Percentiles rank a stretch among this genome's conserved stretches.
These are phyloP conservation scores for Aspergillus sp. DNA, from an alignment of 2,329 filamentous ascomycete genomes.

Conservation along the genomic window DNA sequence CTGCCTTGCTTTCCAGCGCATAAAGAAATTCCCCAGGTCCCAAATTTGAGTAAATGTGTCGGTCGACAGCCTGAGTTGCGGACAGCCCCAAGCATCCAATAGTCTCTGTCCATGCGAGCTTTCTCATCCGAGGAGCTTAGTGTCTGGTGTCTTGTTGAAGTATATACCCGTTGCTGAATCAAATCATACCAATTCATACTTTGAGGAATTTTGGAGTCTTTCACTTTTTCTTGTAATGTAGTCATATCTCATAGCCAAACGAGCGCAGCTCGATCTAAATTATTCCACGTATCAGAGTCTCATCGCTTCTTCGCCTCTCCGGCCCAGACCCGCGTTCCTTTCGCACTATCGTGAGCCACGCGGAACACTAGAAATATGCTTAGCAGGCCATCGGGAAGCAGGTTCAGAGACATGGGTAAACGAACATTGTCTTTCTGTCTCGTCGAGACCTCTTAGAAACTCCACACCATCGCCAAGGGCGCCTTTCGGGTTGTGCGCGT, in stretches of 20 bases:
- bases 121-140: not conserved
- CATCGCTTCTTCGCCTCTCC: constrained; percentile 61
- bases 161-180: no score
- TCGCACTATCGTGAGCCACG: constrained; percentile 74
- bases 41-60: constrained; percentile 2
- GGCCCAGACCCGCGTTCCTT: constrained; percentile 71
- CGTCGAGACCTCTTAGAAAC: constrained; percentile 85
- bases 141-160: no score
- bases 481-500: constrained; percentile 82
- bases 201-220: no score
- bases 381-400: constrained; percentile 1
- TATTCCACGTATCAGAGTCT: constrained; percentile 8
- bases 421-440: constrained; percentile 75
- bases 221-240: not conserved
- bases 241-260: constrained; percentile 18
- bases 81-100: no score
- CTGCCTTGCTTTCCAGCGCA: not conserved
- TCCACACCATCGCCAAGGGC: constrained; percentile 71
- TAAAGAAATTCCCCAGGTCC: not conserved
- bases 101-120: not conserved
- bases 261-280: constrained; percentile 34
- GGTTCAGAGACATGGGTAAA: not conserved
- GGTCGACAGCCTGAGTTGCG: not conserved
- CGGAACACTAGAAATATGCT: constrained; percentile 62
- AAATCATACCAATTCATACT: no score